phyloP scores from a whole-genome alignment of 2,329 filamentous ascomycete species.

The Achaetomium macrosporum region DNA sequence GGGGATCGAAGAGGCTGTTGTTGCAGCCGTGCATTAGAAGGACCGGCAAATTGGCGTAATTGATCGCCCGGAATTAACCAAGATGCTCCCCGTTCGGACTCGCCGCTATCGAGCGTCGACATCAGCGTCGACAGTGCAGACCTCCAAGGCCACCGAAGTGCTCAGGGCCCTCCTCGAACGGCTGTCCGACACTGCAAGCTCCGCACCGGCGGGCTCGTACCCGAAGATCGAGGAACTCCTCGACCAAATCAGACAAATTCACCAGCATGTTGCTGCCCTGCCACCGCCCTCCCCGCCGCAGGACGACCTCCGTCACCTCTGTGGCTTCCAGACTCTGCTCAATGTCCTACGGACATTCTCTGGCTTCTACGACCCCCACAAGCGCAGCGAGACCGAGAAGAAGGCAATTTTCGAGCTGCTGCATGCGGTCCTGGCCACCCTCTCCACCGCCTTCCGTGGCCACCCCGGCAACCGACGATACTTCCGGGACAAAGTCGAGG shows the following conservation, averaged over 20 bases:
- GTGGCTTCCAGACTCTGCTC: constrained; percentile 71
- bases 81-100: constrained; percentile 46
- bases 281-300: constrained; percentile 49
- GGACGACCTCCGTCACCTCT: constrained; percentile 76
- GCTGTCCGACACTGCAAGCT: constrained; percentile 33
- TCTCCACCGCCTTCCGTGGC: constrained; percentile 68
- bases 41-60: constrained; percentile 11
- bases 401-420: constrained; percentile 62
- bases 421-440: constrained; percentile 63
- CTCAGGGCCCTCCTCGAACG: constrained; percentile 49
- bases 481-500: constrained; percentile 70
- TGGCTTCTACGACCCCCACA: constrained; percentile 67
- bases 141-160: constrained; percentile 56
- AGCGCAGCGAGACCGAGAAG: constrained; percentile 57
- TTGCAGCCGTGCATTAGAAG: not conserved
- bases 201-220: constrained; percentile 37
- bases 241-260: constrained; percentile 57
- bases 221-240: constrained; percentile 45
- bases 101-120: constrained; percentile 61
- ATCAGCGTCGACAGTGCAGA: constrained; percentile 50
- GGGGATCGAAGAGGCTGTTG: constrained; percentile 16
- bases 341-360: constrained; percentile 64
- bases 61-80: constrained; percentile 8
- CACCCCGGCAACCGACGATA: constrained; percentile 85
- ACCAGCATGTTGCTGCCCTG: constrained; percentile 52